These are phyloP conservation scores for Tillandsia leiboldiana DNA, from an alignment of 176 grass and related monocot species.

Conservation along the genomic window DNA sequence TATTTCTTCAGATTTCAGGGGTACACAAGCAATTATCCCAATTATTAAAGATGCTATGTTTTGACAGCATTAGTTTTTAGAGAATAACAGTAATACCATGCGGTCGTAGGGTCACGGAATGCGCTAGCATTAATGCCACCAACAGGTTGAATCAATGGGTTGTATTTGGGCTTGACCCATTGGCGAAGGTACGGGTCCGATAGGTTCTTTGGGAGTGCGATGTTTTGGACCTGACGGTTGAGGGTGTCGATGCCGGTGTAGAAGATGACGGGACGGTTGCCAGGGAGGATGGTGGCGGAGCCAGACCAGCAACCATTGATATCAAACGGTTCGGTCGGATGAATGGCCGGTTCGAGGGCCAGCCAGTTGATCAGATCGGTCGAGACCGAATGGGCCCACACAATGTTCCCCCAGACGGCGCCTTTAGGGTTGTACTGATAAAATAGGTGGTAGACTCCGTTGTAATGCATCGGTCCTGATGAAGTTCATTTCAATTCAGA, in stretches of 20 bases:
- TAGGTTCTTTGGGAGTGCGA: constrained; percentile 55
- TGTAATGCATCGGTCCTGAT: constrained; percentile 60
- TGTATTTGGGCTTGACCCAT: constrained; percentile 70
- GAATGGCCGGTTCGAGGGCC: constrained; percentile 36
- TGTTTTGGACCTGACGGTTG: constrained; percentile 48
- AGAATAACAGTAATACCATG: constrained; percentile 21
- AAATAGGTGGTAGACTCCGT: constrained; percentile 62
- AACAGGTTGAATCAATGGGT: constrained; percentile 43
- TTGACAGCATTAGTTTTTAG: no score
- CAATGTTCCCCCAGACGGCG: constrained; percentile 55
- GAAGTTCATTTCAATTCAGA: neutral
- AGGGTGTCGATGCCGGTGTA: constrained; percentile 60
- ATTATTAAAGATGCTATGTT: no score
- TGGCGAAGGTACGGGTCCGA: constrained; percentile 52
- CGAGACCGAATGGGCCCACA: constrained; percentile 70
- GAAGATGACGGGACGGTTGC: constrained; percentile 29
- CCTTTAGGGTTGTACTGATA: constrained; percentile 79
- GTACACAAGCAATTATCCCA: no score
- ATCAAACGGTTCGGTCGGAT: constrained; percentile 49
- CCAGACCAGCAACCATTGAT: constrained; percentile 60
- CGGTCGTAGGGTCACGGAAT: constrained; percentile 66
- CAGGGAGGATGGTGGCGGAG: constrained; percentile 52
- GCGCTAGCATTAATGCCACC: constrained; percentile 38
- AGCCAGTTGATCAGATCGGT: constrained; percentile 70
- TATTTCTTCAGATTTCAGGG: no score